phyloP scores from a whole-genome alignment of 1,284 basidiomycete species.

The Apiotrichum mycotoxinovorans region DNA sequence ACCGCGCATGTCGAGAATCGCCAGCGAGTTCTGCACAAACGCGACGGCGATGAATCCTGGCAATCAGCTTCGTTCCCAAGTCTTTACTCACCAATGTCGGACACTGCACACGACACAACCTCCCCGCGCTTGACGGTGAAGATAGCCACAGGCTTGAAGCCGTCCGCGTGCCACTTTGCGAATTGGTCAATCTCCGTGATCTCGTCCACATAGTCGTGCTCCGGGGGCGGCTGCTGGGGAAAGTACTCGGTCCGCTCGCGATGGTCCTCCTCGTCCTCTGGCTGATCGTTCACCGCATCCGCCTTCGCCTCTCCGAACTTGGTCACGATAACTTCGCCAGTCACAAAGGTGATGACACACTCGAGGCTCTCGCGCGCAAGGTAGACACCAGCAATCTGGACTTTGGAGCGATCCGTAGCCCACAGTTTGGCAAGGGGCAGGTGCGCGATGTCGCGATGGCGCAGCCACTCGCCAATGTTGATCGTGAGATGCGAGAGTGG shows the following conservation, averaged over 20 bases:
- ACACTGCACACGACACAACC: slow-evolving; percentile 59
- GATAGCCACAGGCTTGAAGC: slow-evolving; percentile 63
- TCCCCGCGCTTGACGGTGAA: slow-evolving; percentile 57
- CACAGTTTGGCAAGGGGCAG: slow-evolving; percentile 43
- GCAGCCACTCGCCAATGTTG: slow-evolving; percentile 55
- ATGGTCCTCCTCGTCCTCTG: slow-evolving; percentile 26
- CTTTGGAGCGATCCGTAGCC: slow-evolving; percentile 40
- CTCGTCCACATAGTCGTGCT: slow-evolving; percentile 30
- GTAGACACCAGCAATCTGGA: slow-evolving; percentile 57
- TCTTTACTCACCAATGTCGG: slow-evolving; percentile 61
- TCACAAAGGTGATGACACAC: slow-evolving; percentile 59
- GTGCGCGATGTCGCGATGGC: slow-evolving; percentile 40
- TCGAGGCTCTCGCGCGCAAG: slow-evolving; percentile 67
- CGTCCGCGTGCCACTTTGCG: slow-evolving; percentile 52
- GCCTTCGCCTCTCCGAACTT: slow-evolving; percentile 52
- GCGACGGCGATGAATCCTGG: slow-evolving; percentile 70
- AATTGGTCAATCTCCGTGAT: slow-evolving; percentile 43
- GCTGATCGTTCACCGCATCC: not conserved
- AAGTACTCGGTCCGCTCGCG: slow-evolving; percentile 33
- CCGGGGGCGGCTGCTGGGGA: slow-evolving; percentile 7
- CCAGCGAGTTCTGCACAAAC: slow-evolving; percentile 60
- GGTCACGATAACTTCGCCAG: slow-evolving; percentile 66
- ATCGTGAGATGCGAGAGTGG: slow-evolving; percentile 63
- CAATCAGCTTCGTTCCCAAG: not conserved
- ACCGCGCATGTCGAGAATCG: slow-evolving; percentile 67